Evolutionary conservation across 371 early-diverging fungal genomes (phyloP).

Genomic region (Actinomortierella wolfii): DNA sequence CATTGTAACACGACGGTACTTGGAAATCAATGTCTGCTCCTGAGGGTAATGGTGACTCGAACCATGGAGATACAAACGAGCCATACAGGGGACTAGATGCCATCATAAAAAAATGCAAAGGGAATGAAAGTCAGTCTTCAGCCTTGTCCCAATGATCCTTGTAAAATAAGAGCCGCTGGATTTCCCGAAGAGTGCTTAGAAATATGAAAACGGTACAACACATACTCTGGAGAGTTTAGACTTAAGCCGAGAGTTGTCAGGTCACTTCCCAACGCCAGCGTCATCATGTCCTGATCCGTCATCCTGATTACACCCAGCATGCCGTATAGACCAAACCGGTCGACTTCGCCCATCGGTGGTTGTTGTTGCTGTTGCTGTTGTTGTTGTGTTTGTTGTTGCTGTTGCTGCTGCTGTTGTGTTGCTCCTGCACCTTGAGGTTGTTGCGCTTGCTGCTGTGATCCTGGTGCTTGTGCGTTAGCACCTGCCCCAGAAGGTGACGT

Average conservation of each 20-base stretch:
- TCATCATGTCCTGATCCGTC: conserved; percentile 72
- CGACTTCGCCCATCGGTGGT: conserved; percentile 26
- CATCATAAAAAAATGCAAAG: background rate
- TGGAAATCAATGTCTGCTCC: conserved; percentile 67
- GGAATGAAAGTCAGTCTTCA: background rate
- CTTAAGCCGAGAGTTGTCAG: conserved; percentile 81
- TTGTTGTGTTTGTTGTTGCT: conserved; percentile 6
- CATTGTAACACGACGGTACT: conserved; percentile 76
- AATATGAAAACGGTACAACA: background rate
- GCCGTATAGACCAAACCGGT: conserved; percentile 70
- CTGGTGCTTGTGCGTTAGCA: too few species aligned
- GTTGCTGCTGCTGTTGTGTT: conserved; percentile 9
- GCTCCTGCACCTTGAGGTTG: background rate
- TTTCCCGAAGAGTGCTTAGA: background rate
- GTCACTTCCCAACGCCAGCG: conserved; percentile 78
- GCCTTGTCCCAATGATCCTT: background rate
- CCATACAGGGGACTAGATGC: conserved; percentile 68
- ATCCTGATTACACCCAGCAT: conserved; percentile 76
- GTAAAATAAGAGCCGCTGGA: background rate
- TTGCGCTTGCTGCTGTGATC: conserved; percentile 7
- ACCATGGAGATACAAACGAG: conserved; percentile 85
- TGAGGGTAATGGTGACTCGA: conserved; percentile 50
- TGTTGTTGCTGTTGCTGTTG: conserved; percentile 1
- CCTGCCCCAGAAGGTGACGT: too few species aligned
- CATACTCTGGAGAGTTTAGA: conserved; percentile 72